Evolutionary conservation across 2,329 filamentous ascomycete species (phyloP).

Genomic region (Nigrospora oryzae): DNA sequence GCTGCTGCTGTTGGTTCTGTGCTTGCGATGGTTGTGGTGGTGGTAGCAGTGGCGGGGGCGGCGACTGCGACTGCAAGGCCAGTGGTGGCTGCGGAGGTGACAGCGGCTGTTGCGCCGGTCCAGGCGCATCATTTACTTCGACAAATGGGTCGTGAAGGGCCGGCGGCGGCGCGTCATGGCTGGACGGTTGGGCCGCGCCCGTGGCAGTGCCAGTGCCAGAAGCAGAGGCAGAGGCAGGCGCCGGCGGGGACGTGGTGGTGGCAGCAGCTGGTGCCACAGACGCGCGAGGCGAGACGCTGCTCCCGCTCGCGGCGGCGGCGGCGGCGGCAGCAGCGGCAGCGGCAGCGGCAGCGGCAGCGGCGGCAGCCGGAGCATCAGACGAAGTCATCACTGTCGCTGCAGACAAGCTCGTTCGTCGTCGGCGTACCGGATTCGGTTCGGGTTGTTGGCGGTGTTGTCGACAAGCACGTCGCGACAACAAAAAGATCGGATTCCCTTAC

Average conservation of each 20-base stretch:
- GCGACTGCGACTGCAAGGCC: too few species aligned
- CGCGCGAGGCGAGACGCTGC: slow-evolving; percentile 3
- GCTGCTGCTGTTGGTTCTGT: slow-evolving; percentile 1
- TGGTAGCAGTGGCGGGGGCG: too few species aligned
- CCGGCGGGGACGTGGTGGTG: slow-evolving; percentile 7
- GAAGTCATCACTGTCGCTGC: slow-evolving; percentile 48
- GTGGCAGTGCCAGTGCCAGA: slow-evolving; percentile 1
- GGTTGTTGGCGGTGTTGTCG: not conserved
- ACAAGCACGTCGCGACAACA: too few species aligned
- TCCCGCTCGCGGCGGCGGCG: slow-evolving; percentile 1
- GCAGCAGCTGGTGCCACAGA: slow-evolving; percentile 4
- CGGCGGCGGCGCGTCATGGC: not conserved
- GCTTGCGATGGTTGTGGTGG: not conserved
- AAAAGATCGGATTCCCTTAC: too few species aligned
- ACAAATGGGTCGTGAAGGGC: not conserved
- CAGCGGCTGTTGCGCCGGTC: not conserved
- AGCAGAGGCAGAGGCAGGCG: not conserved
- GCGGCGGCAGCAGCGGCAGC: slow-evolving; percentile 8
- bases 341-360: slow-evolving; percentile 26
- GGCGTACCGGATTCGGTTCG: slow-evolving; percentile 7
- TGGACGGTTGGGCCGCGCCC: not conserved
- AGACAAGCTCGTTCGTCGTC: slow-evolving; percentile 48
- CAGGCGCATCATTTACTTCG: not conserved
- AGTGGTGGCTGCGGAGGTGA: not conserved
- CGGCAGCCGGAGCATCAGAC: slow-evolving; percentile 26